Conservation (phyloP, 2,329 filamentous ascomycete species). For the Corniculantispora saksenae region DNA sequence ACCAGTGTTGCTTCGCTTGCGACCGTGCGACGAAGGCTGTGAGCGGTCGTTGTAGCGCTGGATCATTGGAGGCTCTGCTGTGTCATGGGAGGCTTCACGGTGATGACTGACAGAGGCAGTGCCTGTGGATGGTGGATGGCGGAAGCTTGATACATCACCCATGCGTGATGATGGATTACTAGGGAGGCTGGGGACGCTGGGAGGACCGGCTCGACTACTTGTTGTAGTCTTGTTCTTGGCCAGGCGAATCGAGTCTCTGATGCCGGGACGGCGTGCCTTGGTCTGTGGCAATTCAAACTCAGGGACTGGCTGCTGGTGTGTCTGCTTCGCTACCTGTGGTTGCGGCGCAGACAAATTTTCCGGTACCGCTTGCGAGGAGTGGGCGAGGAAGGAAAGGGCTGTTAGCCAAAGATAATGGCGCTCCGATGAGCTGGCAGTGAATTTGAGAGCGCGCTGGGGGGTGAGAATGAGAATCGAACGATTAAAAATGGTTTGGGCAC, state of each 20-base stretch:
- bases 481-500: conserved; percentile 67
- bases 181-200: conserved; percentile 51
- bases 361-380: conserved; percentile 79
- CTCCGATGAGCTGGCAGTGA: conserved; percentile 80
- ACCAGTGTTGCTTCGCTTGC: conserved; percentile 88
- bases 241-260: conserved; percentile 86
- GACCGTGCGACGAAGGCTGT: conserved; percentile 59
- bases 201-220: conserved; percentile 46
- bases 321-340: conserved; percentile 35
- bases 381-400: conserved; percentile 89
- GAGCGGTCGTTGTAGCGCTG: conserved; percentile 66
- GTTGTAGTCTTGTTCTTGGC: conserved; percentile 68
- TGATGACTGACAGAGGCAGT: conserved; percentile 38
- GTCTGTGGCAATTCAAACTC: conserved; percentile 52
- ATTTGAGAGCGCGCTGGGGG: conserved; percentile 90
- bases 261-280: conserved; percentile 56
- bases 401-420: conserved; percentile 95
- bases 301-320: conserved; percentile 43
- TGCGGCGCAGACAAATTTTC: conserved; percentile 64
- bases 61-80: conserved; percentile 71
- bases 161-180: conserved; percentile 39
- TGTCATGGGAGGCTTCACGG: conserved; percentile 55
- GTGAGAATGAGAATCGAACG: conserved; percentile 94
- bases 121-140: conserved; percentile 43
- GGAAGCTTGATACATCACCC: conserved; percentile 39